Conservation (phyloP, 306 rosid species). For the Vachellia pachyceras region DNA sequence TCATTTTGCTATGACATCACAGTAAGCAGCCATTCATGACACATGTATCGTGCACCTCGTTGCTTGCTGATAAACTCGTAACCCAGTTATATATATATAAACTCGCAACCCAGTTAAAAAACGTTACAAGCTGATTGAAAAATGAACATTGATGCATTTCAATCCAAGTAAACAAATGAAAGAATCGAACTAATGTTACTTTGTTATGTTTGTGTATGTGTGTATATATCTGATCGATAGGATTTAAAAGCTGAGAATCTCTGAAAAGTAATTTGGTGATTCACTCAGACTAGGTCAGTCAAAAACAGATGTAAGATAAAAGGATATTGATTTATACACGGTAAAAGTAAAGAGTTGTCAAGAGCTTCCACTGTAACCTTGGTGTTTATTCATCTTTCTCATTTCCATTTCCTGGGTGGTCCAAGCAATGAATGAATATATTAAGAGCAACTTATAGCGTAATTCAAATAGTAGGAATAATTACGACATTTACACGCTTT, state of each 20-base stretch:
- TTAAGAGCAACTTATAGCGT: too few relatives aligned
- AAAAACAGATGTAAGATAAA: slow-evolving; percentile 37
- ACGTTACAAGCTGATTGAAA: background rate
- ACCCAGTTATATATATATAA: background rate
- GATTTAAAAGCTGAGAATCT: slow-evolving; percentile 40
- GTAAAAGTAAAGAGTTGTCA: slow-evolving; percentile 31
- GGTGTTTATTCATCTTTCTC: slow-evolving; percentile 59
- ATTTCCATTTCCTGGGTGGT: slow-evolving; percentile 84
- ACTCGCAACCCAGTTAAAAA: too few relatives aligned
- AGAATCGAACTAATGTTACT: slow-evolving; percentile 47
- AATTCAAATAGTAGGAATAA: too few relatives aligned
- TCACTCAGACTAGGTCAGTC: slow-evolving; percentile 49
- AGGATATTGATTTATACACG: slow-evolving; percentile 55
- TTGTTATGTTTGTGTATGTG: slow-evolving; percentile 34
- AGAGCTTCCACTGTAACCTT: slow-evolving; percentile 69
- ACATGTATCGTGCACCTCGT: too few relatives aligned
- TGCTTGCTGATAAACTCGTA: too few relatives aligned
- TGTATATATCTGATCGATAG: slow-evolving; percentile 47
- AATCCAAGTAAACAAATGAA: slow-evolving; percentile 44
- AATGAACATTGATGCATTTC: slow-evolving; percentile 28
- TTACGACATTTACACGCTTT: too few relatives aligned
- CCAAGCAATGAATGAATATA: too few relatives aligned
- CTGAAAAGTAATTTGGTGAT: slow-evolving; percentile 36
- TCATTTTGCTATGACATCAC: too few relatives aligned
- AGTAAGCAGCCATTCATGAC: too few relatives aligned